These are phyloP conservation scores for Rosa persica DNA, from an alignment of 306 rosid species.

Conservation along the genomic window DNA sequence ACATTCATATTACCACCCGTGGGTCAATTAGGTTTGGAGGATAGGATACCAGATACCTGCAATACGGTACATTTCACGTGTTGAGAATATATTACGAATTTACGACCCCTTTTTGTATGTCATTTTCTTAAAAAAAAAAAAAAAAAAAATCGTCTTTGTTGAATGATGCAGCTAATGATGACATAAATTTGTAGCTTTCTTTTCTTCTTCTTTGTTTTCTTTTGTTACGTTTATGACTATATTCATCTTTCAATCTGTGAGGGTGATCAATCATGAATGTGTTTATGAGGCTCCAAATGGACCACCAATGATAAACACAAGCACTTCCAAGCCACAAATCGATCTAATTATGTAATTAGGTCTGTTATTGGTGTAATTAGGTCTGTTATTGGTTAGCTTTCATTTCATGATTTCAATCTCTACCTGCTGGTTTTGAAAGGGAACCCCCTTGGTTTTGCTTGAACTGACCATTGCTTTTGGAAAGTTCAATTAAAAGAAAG, in stretches of 20 bases:
- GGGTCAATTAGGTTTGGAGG: not conserved
- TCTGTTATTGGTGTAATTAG: not conserved
- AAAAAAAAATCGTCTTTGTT: not conserved
- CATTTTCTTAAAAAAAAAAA: not conserved
- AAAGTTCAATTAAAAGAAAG: not conserved
- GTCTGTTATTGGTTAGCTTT: not conserved
- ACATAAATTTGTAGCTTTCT: not conserved
- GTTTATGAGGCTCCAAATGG: not conserved
- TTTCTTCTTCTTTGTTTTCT: not conserved
- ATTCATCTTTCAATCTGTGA: not conserved
- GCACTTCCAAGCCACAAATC: not conserved
- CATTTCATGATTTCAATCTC: not conserved
- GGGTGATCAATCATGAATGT: not conserved
- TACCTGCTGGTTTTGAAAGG: not conserved
- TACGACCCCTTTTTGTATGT: not conserved
- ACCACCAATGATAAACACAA: not conserved
- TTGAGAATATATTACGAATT: not conserved
- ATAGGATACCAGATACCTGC: too few relatives aligned
- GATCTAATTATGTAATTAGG: not conserved
- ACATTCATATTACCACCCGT: not conserved
- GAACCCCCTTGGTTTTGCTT: not conserved
- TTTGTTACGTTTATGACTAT: not conserved
- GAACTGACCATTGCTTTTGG: not conserved
- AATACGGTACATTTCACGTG: not conserved
- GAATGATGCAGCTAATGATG: constrained; percentile 2